Evolutionary conservation across 2,329 filamentous ascomycete genomes (phyloP).

Genomic region (Camillea tinctor): DNA sequence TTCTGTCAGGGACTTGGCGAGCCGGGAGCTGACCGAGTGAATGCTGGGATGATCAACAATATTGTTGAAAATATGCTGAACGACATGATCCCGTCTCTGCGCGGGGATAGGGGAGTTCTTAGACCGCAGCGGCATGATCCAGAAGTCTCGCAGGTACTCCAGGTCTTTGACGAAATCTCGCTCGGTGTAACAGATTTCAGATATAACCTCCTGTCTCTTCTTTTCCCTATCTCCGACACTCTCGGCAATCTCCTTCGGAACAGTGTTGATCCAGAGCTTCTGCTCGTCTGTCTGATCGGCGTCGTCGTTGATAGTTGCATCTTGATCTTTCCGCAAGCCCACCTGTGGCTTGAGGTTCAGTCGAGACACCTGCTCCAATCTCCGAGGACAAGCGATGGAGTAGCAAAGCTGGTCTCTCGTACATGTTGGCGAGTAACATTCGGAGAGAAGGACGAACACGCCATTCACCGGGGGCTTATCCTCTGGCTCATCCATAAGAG

Average conservation of each 20-base stretch:
- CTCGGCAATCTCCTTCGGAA: slow-evolving; percentile 91
- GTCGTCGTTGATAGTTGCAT: slow-evolving; percentile 66
- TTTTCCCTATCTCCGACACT: slow-evolving; percentile 87
- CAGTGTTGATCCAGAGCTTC: slow-evolving; percentile 98
- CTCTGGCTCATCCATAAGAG: slow-evolving; percentile 78
- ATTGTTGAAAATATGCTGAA: slow-evolving; percentile 93
- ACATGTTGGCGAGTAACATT: slow-evolving; percentile 97
- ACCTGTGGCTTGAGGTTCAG: slow-evolving; percentile 92
- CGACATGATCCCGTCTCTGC: slow-evolving; percentile 82
- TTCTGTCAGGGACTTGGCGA: slow-evolving; percentile 84
- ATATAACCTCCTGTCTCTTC: slow-evolving; percentile 97
- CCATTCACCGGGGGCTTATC: slow-evolving; percentile 78
- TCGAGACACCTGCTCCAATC: slow-evolving; percentile 91
- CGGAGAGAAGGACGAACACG: slow-evolving; percentile 92
- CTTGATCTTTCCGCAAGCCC: slow-evolving; percentile 68
- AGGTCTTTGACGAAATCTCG: slow-evolving; percentile 98
- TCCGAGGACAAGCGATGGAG: slow-evolving; percentile 91
- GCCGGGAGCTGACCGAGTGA: slow-evolving; percentile 82
- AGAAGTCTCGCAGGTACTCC: slow-evolving; percentile 96
- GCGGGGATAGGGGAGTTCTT: slow-evolving; percentile 85
- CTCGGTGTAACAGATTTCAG: slow-evolving; percentile 97
- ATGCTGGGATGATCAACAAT: slow-evolving; percentile 81
- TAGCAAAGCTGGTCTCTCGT: slow-evolving; percentile 95
- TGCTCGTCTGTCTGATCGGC: slow-evolving; percentile 85
- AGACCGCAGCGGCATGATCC: slow-evolving; percentile 88